These are phyloP conservation scores for Panicum virgatum DNA, from an alignment of 202 grass and related monocot species.

Conservation along the genomic window DNA sequence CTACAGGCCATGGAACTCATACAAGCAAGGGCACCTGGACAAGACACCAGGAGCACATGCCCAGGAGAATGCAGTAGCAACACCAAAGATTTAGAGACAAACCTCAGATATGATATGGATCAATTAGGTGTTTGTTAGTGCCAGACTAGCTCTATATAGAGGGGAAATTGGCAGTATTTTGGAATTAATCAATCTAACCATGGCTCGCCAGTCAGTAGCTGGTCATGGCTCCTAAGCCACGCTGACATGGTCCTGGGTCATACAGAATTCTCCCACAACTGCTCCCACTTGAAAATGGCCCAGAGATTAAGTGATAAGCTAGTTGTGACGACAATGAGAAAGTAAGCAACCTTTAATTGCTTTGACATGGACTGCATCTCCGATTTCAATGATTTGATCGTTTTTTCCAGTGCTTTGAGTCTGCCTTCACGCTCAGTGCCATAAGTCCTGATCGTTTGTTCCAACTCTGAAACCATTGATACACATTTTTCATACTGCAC, in stretches of 20 bases:
- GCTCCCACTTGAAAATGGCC: background rate
- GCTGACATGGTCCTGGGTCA: background rate
- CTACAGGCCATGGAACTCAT: background rate
- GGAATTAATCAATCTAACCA: background rate
- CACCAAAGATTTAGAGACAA: background rate
- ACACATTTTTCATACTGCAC: constrained; percentile 57
- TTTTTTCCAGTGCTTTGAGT: constrained; percentile 80
- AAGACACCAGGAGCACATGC: background rate
- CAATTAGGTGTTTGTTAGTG: background rate
- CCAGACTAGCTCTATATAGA: background rate
- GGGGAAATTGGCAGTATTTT: background rate
- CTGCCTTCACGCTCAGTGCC: constrained; percentile 76
- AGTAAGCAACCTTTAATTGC: constrained; percentile 69
- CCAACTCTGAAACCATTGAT: constrained; percentile 65
- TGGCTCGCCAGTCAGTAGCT: background rate
- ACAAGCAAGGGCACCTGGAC: background rate
- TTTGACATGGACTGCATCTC: constrained; percentile 87
- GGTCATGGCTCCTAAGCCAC: background rate
- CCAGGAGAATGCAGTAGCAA: background rate
- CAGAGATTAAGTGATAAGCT: constrained; percentile 1
- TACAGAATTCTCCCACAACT: background rate
- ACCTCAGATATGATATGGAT: background rate
- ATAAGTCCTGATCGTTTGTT: constrained; percentile 75
- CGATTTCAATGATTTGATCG: constrained; percentile 81
- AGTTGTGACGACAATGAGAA: constrained; percentile 13